Evolutionary conservation across 2,329 filamentous ascomycete genomes (phyloP).

Genomic region (Neofusicoccum kwambonambiense): DNA sequence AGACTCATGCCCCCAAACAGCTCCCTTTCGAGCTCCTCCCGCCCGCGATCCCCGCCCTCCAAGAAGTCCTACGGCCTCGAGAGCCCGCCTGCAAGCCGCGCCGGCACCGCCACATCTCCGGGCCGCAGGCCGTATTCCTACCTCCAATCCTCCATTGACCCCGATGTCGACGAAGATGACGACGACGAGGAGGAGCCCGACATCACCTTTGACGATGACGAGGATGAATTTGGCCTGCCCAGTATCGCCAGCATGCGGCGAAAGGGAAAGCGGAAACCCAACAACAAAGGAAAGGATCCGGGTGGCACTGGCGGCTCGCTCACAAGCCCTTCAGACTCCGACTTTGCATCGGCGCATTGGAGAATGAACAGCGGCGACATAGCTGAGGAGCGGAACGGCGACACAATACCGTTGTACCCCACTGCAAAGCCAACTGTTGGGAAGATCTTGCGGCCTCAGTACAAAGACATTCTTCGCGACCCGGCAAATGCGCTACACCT

Average conservation of each 20-base stretch:
- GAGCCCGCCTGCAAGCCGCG: slow-evolving; percentile 53
- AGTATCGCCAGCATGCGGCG: slow-evolving; percentile 89
- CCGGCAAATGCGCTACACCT: slow-evolving; percentile 94
- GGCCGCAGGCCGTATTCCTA: slow-evolving; percentile 69
- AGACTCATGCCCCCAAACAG: slow-evolving; percentile 3
- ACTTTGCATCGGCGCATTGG: slow-evolving; percentile 37
- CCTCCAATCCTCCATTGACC: slow-evolving; percentile 75
- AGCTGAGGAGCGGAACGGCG: slow-evolving; percentile 74
- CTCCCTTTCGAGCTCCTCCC: slow-evolving; percentile 43
- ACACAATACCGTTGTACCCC: slow-evolving; percentile 69
- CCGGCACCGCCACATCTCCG: slow-evolving; percentile 57
- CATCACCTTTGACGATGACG: slow-evolving; percentile 80
- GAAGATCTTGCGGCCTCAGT: slow-evolving; percentile 94
- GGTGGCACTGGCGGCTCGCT: slow-evolving; percentile 33
- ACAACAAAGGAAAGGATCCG: slow-evolving; percentile 46
- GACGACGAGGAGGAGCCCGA: slow-evolving; percentile 63
- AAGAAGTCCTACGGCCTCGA: slow-evolving; percentile 55
- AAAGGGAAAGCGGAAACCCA: slow-evolving; percentile 54
- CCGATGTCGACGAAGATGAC: slow-evolving; percentile 65
- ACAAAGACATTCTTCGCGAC: slow-evolving; percentile 85
- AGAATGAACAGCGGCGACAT: slow-evolving; percentile 90
- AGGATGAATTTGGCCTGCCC: slow-evolving; percentile 92
- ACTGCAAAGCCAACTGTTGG: slow-evolving; percentile 86
- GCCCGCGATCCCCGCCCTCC: slow-evolving; percentile 71
- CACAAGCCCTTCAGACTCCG: slow-evolving; percentile 8